Evolutionary conservation across 306 rosid species (phyloP), one percentile per base, ranked within the genome.

Genomic region (Myrica gale): DNA sequence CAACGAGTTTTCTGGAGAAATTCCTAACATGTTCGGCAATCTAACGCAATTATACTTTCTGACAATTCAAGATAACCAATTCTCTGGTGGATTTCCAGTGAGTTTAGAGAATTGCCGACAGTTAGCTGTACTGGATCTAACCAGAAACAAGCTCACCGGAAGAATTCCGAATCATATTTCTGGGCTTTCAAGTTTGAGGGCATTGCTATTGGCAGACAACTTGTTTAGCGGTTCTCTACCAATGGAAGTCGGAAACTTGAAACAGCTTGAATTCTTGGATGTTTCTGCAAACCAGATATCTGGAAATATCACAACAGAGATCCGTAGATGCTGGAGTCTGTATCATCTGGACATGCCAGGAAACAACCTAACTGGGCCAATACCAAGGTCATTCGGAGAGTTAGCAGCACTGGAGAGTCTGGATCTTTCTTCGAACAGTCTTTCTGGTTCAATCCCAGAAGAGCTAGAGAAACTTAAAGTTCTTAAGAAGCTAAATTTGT

Each of bases 1-100:
- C 9, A 86, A 86, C 20, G 21, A 21, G 8, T 66, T 86, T n/a
- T 83, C 85, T 5, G 79, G 85, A n/a, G 83, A 83, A 61, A 78
- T 86, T 78, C 87, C 87, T 0, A 81, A 86, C 13, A 68, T 80
- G 1, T 86, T 85, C 78, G 83, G 89, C 15, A 86, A 86, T 78
- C 57, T 83, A 4, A 53, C 89, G 10, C 71, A 52, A 61, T 46
- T 83, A 1, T 53, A 1, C 58, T 0, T 0, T 11, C 83, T 80
- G 53, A 5, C n/a, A n/a, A n/a, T 85, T 76, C 50, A 67, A 23
- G 4, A 23, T 3, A 85, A 85, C 72, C 76, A 74, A 1, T 57
- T 85, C 55, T 58, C 85, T 2, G 81, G 78, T 53, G 68, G 37
- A 80, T 77, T 86, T 78, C 83, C 45, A 23, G 0, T 23, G 13